Evolutionary conservation across 2,329 filamentous ascomycete species (phyloP).

Genomic region (Emergomyces pasteurianus): DNA sequence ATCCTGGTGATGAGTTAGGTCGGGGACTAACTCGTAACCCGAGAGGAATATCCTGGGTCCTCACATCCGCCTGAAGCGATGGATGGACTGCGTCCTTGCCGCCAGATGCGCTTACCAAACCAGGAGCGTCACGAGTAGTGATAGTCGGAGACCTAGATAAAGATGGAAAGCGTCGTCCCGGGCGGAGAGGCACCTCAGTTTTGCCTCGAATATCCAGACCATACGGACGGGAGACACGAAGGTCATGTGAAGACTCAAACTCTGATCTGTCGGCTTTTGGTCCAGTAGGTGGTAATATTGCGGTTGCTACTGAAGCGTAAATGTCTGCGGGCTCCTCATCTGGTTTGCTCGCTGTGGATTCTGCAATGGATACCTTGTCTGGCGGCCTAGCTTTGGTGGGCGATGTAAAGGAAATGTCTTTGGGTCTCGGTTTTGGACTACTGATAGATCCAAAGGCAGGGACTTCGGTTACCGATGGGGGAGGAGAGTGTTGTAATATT

Average conservation of each 20-base stretch:
- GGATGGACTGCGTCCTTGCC: not conserved
- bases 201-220: conserved; percentile 14
- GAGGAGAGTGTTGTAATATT: conserved; percentile 23
- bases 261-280: conserved; percentile 32
- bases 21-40: conserved; percentile 10
- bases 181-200: conserved; percentile 17
- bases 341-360: not conserved
- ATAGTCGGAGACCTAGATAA: conserved; percentile 12
- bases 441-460: conserved; percentile 31
- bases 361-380: not conserved
- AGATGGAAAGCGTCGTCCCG: conserved; percentile 12
- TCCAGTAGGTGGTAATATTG: conserved; percentile 30
- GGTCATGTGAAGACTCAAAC: conserved; percentile 15
- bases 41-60: conserved; percentile 9
- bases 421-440: conserved; percentile 16
- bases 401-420: conserved; percentile 13
- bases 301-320: conserved; percentile 8
- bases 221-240: conserved; percentile 17
- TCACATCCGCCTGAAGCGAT: conserved; percentile 8
- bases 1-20: conserved; percentile 12
- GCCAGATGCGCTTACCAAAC: not conserved
- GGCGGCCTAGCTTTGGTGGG: conserved; percentile 5
- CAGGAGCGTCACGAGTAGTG: conserved; percentile 14
- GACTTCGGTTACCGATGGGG: conserved; percentile 30
- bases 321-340: conserved; percentile 18